phyloP scores from a whole-genome alignment of 2,329 filamentous ascomycete genomes.

The Beauveria pseudobassiana region DNA sequence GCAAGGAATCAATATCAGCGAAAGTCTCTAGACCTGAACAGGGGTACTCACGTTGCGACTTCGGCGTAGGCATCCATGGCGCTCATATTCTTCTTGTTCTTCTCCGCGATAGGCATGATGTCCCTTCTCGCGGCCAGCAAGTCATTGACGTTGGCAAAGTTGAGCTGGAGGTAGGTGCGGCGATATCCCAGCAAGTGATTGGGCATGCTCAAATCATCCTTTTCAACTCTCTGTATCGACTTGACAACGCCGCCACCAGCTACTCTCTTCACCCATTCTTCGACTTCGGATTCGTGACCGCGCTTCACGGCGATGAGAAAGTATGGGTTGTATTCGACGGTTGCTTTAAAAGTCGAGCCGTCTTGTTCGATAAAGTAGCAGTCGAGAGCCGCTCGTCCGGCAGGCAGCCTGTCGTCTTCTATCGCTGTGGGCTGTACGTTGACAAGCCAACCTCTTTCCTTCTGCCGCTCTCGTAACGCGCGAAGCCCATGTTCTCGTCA shows the following conservation, averaged over 20 bases:
- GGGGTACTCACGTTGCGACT: conserved; percentile 65
- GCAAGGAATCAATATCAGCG: conserved; percentile 12
- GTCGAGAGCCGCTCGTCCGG: conserved; percentile 83
- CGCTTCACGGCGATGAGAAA: conserved; percentile 87
- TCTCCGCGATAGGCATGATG: conserved; percentile 86
- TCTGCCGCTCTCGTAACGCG: conserved; percentile 82
- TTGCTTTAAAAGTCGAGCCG: conserved; percentile 87
- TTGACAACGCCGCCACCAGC: conserved; percentile 76
- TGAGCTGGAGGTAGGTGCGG: conserved; percentile 78
- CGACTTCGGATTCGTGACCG: conserved; percentile 83
- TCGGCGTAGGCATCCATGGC: conserved; percentile 98
- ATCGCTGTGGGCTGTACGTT: conserved; percentile 89
- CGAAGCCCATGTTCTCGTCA: conserved; percentile 92
- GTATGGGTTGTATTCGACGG: conserved; percentile 93
- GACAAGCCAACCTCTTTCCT: conserved; percentile 78
- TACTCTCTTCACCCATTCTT: conserved; percentile 85
- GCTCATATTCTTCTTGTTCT: conserved; percentile 92
- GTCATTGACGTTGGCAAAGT: conserved; percentile 81
- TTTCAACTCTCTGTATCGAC: conserved; percentile 67
- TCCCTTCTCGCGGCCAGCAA: conserved; percentile 76
- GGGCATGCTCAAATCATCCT: conserved; percentile 90
- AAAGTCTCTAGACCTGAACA: not conserved
- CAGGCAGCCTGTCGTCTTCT: conserved; percentile 75
- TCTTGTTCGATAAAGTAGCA: conserved; percentile 96
- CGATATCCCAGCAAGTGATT: conserved; percentile 92